Evolutionary conservation across 257 asterid genomes (phyloP), one percentile per base, ranked within the genome.

Genomic region (Scutellaria galericulata): DNA sequence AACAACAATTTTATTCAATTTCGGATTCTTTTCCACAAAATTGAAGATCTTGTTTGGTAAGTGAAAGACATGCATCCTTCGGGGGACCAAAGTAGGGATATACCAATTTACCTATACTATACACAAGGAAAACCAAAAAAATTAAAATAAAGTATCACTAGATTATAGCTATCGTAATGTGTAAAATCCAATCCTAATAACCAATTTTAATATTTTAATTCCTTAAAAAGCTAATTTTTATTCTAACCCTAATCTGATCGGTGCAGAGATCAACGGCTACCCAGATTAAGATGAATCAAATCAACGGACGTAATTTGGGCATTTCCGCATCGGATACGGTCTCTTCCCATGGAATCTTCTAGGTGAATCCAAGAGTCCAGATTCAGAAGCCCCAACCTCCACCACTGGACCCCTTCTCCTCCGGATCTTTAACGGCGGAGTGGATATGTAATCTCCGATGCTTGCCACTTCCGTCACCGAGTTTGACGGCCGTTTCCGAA

Each of bases 181-280:
- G 56, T 63, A 63, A 41, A 52, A 52, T 63, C 47, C 27, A 40
- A 52, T 64, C 58, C 46, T 8, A 52, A 72, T 20, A 39, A 42
- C 10, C 27, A 73, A 52, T 39, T 62, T 24, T 24, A 24, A 24
- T 24, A 54, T 39, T 53, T 41, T 55, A 40, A 42, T 11, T 24
- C 27, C 27, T 11, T 2, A 46, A 42, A 24, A 24, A 24, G 27
- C 31, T 64, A 51, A 44, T 3, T 18, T 6, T 40, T 56, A 52
- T 35, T n/a, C 63, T 62, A 62, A 53, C 70, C 68, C 72, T 53
- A 70, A 35, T 70, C 47, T 7, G 44, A 40, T 63, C 40, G 22
- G 27, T 54, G 9, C 54, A 9, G 6, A 41, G 11, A 64, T 73
- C 72, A 44, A 53, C 72, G 57, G 57, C 51, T 60, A 2, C 48